Evolutionary conservation across 768 basidiomycete species (phyloP), one percentile per base, ranked within the genome.

Genomic region (Terana coerulea): DNA sequence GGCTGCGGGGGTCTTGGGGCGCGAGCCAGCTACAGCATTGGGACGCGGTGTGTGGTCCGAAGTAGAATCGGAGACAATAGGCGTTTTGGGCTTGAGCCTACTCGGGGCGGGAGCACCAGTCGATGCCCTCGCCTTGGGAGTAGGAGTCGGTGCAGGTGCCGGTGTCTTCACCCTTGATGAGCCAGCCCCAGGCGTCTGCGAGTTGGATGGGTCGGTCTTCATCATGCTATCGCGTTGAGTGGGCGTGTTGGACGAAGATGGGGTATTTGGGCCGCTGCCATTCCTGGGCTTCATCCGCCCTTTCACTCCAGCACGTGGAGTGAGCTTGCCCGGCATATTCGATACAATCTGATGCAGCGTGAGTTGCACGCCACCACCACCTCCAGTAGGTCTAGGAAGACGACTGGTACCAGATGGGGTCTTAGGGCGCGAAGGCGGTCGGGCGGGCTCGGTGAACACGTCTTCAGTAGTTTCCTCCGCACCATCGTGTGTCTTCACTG

Each of bases 261-360:
- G 24, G 3, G 47, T 12, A 46, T 34, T 49, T 4, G 47, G 28
- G 19, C 24, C 25, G 9, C 8, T 4, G 10, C 33, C n/a, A 12
- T 44, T 44, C 36, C 33, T 52, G 1, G 43, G 51, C 29, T 52
- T 52, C 51, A 52, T 52, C 19, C 47, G 47, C 17, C 40, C 47
- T 21, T 30, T 35, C 31, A 40, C 28, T 15, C 43, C 36, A 28
- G 30, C 39, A 17, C 33, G 15, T 4, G 49, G 50, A 19, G 49
- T 17, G 24, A 14, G 22, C 10, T n/a, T n/a, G n/a, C n/a, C 7
- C 19, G 46, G 40, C 17, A 21, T 39, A 21, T 12, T 26, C 12
- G 43, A 8, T 17, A 46, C 31, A 19, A 33, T 22, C 24, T 46
- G 45, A 21, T 17, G 7, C 2, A 46, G 30, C 17, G 45, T 46